These are phyloP conservation scores for Simmondsia chinensis DNA, from an alignment of 148 eudicot species.

Conservation along the genomic window DNA sequence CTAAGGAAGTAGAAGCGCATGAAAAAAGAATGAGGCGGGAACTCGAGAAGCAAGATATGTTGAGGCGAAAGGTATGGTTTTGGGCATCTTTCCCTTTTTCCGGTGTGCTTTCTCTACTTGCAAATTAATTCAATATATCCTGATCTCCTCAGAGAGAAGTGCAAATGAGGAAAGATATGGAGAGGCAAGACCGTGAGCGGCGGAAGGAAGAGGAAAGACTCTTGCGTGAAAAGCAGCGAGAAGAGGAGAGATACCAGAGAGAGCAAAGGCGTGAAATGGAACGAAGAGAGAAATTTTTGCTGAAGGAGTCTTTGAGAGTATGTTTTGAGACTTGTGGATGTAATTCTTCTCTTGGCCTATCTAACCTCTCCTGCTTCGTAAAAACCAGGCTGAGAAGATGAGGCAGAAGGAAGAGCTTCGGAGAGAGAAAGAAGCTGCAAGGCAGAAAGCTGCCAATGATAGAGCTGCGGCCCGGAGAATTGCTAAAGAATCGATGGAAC, in stretches of 20 bases:
- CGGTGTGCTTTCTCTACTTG: constrained; percentile 4
- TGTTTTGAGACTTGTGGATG: no score
- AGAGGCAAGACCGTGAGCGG: constrained; percentile 86
- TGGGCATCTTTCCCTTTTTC: neutral
- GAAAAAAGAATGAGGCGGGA: constrained; percentile 89
- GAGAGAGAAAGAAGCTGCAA: constrained; percentile 81
- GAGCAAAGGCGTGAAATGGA: constrained; percentile 97
- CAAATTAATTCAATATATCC: constrained; percentile 6
- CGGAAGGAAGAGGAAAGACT: constrained; percentile 87
- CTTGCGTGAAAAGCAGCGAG: constrained; percentile 85
- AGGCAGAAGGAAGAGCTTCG: constrained; percentile 82
- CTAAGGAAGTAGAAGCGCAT: constrained; percentile 76
- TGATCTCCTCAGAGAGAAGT: constrained; percentile 70
- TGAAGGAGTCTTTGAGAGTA: constrained; percentile 74
- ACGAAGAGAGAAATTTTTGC: constrained; percentile 66
- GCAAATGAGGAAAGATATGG: constrained; percentile 91
- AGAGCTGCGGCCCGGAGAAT: constrained; percentile 89
- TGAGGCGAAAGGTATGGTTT: constrained; percentile 68
- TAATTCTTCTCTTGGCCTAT: no score
- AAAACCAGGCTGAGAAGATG: constrained; percentile 69
- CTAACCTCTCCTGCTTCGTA: no score
- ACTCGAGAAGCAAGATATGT: constrained; percentile 82
- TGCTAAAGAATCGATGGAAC: constrained; percentile 88
- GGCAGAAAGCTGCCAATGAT: constrained; percentile 84
- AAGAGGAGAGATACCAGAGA: constrained; percentile 75